phyloP scores from a whole-genome alignment of 139 green algal genomes.

The Picochlorum costavermella region DNA sequence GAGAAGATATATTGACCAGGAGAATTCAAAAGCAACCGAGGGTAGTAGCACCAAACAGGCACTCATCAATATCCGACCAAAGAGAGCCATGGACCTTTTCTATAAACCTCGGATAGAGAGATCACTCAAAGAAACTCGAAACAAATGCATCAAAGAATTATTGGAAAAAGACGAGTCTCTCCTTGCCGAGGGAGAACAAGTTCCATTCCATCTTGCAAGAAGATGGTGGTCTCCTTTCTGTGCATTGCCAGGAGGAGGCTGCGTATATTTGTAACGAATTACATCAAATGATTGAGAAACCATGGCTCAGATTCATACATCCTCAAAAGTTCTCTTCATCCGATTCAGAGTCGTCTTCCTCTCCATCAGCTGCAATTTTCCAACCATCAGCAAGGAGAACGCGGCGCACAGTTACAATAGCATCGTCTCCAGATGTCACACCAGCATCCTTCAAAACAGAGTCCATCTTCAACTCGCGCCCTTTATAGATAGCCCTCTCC shows the following conservation, averaged over 20 bases:
- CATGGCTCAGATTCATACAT: not conserved
- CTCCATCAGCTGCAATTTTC: slow-evolving; percentile 18
- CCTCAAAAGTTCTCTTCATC: slow-evolving; percentile 14
- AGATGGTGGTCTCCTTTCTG: not conserved
- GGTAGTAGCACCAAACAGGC: no score
- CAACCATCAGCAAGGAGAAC: slow-evolving; percentile 35
- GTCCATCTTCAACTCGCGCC: slow-evolving; percentile 18
- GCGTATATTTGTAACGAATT: not conserved
- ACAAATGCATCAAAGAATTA: no score
- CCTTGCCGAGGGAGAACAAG: no score
- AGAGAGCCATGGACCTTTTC: no score
- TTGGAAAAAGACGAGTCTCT: no score
- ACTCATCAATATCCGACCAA: no score
- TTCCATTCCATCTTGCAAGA: no score
- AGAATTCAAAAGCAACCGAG: no score
- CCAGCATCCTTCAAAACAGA: slow-evolving; percentile 20
- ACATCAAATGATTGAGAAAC: not conserved
- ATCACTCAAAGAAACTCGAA: no score
- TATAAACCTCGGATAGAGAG: no score
- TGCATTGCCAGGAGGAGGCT: not conserved
- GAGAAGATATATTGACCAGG: no score
- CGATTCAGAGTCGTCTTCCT: slow-evolving; percentile 6
- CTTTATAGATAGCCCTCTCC: slow-evolving; percentile 32
- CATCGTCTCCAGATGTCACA: slow-evolving; percentile 11
- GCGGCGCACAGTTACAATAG: slow-evolving; percentile 23